Evolutionary conservation across 108 stramenopile species (phyloP).

Genomic region (Cyclotella atomus): DNA sequence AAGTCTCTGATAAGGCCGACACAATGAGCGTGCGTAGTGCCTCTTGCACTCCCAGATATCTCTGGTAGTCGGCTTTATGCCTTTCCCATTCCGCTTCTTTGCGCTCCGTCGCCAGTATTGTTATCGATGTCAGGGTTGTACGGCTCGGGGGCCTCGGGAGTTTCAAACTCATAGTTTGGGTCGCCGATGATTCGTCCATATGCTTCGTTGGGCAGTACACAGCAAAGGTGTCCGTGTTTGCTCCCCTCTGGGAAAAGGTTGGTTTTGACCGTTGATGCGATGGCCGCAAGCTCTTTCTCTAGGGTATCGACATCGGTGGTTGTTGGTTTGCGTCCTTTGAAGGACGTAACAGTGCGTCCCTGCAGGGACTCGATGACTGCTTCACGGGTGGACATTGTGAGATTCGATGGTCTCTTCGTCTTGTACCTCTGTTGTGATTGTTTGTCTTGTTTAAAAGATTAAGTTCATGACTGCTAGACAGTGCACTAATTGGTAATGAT

Average conservation of each 20-base stretch:
- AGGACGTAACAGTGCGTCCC: background rate
- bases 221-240: constrained; percentile 2
- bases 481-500: background rate
- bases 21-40: background rate
- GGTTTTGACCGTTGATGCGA: background rate
- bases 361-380: constrained; percentile 6
- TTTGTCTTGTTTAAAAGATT: background rate
- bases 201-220: background rate
- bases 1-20: background rate
- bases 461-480: constrained; percentile 5
- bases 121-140: background rate
- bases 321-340: background rate
- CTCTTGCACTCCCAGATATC: background rate
- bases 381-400: background rate
- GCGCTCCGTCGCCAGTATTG: background rate
- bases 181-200: background rate
- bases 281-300: background rate
- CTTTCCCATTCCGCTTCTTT: background rate
- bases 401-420: background rate
- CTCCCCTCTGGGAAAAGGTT: background rate
- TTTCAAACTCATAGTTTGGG: background rate
- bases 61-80: background rate
- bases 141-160: background rate
- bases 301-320: background rate
- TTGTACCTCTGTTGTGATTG: background rate